Conservation (phyloP, 2,329 filamentous ascomycete species). For the Ophiobolus disseminans region DNA sequence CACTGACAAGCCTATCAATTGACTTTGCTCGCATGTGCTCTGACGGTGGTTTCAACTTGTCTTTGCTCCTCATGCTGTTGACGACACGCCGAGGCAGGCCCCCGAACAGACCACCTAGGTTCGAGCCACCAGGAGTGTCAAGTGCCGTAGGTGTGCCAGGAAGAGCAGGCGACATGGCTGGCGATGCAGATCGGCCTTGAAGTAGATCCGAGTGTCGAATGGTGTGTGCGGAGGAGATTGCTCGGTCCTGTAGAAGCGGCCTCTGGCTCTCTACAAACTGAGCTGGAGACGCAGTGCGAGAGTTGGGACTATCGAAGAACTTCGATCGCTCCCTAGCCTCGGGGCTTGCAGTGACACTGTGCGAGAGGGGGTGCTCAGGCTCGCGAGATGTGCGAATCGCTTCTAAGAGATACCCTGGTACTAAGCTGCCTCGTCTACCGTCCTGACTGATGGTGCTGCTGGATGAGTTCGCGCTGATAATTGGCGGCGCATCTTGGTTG, state of each 20-base stretch:
- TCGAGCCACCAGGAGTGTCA: constrained; percentile 52
- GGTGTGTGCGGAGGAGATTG: constrained; percentile 55
- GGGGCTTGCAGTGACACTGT: constrained; percentile 75
- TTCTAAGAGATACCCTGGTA: constrained; percentile 65
- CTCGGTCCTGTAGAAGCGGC: constrained; percentile 46
- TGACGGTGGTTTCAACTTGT: constrained; percentile 53
- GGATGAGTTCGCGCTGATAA: constrained; percentile 60
- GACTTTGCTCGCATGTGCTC: constrained; percentile 64
- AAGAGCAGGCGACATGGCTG: constrained; percentile 51
- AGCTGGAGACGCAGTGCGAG: constrained; percentile 52
- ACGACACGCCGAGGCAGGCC: constrained; percentile 56
- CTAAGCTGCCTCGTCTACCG: constrained; percentile 63
- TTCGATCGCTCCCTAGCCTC: constrained; percentile 53
- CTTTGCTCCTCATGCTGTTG: constrained; percentile 53
- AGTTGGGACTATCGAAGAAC: constrained; percentile 47
- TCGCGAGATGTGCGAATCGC: constrained; percentile 59
- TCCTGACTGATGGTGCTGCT: constrained; percentile 64
- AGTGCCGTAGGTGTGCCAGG: constrained; percentile 54
- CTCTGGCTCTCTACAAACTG: constrained; percentile 35
- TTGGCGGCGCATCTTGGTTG: constrained; percentile 62
- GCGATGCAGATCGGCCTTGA: constrained; percentile 43
- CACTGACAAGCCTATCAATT: constrained; percentile 67
- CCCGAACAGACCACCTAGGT: constrained; percentile 55
- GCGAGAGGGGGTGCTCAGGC: constrained; percentile 74
- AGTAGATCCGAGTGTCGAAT: constrained; percentile 52